Base-by-base conservation (phyloP, 2,329 filamentous ascomycete species). In the Fusarium illudens region DNA sequence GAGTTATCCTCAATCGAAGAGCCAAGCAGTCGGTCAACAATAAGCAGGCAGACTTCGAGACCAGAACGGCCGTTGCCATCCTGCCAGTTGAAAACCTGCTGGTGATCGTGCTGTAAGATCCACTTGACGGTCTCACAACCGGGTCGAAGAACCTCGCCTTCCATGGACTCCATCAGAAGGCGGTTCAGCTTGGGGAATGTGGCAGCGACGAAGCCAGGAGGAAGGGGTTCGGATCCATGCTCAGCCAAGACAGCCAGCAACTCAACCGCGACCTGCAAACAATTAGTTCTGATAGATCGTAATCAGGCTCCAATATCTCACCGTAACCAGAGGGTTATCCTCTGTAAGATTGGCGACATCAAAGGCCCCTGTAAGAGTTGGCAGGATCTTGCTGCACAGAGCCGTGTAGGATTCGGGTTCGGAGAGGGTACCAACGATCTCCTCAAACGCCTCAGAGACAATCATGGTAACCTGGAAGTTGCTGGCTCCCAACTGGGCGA, bases 381-480 rank as follows among this genome's bases (percentile, higher is more conserved):
- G 96, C 9, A 98, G 81, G 6, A 97, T 92, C 79, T 95, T 97
- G 71, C 88, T 84, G 76, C 95, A 97, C 7, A 99, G 86, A 11
- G 88, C 87, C 50, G 90, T 85, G 77, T 95, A 99, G 1, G 89
- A 86, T 9, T 92, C 87, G 7, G 85, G 81, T 20, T 89, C 88
- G 3, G 91, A 83, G 61, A 97, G 86, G 1, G 84, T 85, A 52
- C 86, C 83, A 6, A 94, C 91, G 59, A 97, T 90, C 42, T 96
- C 93, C 77, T 98, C 95, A 75, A 99, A 97, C 0, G 93, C 90
- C 79, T 99, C 96, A 33, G 89, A 91, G 22, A 98, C 91, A 53
- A 97, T 84, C 82, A 94, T 90, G 1, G 91, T 93, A 48, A 97
- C 87, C 77, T 97, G 94, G 82, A 96, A 97, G 80, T 97, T 98